Evolutionary conservation across 2,329 filamentous ascomycete genomes (phyloP).

Genomic region (Pseudopithomyces maydicus): DNA sequence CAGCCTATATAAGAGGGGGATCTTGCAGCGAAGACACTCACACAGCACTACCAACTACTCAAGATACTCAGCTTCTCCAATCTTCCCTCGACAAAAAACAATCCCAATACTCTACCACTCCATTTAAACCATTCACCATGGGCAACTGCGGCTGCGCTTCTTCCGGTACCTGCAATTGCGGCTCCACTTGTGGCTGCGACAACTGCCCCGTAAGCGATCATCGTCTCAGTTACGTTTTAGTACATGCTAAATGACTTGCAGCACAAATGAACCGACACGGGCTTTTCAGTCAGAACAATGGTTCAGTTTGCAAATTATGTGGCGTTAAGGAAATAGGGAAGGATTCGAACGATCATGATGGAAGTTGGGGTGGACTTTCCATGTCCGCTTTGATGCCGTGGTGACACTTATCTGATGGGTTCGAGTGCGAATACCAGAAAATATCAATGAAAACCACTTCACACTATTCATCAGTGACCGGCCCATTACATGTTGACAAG

Average conservation of each 20-base stretch:
- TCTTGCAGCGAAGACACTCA: neutral
- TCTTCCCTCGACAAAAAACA: too few species aligned
- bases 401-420: too few species aligned
- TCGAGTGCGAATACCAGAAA: too few species aligned
- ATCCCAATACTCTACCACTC: neutral
- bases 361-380: neutral
- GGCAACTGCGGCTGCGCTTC: conserved; percentile 6
- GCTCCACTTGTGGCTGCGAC: conserved; percentile 1
- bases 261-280: neutral
- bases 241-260: neutral
- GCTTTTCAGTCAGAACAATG: neutral
- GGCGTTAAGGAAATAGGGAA: neutral
- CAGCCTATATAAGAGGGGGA: neutral
- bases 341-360: neutral
- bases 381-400: too few species aligned
- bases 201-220: neutral
- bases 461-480: too few species aligned
- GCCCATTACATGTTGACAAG: too few species aligned
- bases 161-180: conserved; percentile 1
- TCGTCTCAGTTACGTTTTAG: neutral
- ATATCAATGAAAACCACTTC: too few species aligned
- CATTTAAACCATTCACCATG: neutral
- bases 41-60: neutral
- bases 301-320: neutral
- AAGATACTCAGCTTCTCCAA: neutral